Conservation (phyloP, 1,284 basidiomycete genomes). For the Pyrrhoderma noxium region DNA sequence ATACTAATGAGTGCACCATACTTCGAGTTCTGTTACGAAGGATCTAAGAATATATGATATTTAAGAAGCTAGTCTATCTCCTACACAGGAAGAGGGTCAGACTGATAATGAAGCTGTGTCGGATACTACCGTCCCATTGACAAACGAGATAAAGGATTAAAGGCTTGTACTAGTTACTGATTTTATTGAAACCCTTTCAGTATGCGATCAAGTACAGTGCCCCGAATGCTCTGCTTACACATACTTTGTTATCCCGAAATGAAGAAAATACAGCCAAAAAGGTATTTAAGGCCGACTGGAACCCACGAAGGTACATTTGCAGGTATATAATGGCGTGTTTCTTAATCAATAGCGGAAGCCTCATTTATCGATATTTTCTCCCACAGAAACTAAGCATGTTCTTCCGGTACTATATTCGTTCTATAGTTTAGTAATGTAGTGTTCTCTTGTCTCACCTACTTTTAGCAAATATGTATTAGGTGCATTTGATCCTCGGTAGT, state of each 20-base stretch:
- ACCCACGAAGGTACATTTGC: slow-evolving; percentile 87
- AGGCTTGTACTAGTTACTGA: slow-evolving; percentile 36
- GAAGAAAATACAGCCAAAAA: slow-evolving; percentile 55
- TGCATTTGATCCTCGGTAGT: slow-evolving; percentile 21
- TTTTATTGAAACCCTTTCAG: slow-evolving; percentile 45
- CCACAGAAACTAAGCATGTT: slow-evolving; percentile 62
- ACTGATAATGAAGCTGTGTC: background rate
- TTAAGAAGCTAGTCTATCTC: slow-evolving; percentile 2
- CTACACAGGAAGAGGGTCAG: background rate
- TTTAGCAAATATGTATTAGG: slow-evolving; percentile 61
- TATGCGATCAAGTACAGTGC: slow-evolving; percentile 82
- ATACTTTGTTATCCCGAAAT: slow-evolving; percentile 75
- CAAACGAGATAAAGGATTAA: slow-evolving; percentile 31
- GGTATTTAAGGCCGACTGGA: slow-evolving; percentile 56
- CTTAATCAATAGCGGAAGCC: too few relatives aligned
- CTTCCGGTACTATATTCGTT: slow-evolving; percentile 79
- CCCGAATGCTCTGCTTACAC: slow-evolving; percentile 74
- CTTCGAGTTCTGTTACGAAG: background rate
- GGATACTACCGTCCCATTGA: slow-evolving; percentile 32
- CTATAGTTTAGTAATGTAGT: slow-evolving; percentile 75
- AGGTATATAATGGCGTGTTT: slow-evolving; percentile 67
- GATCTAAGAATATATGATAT: slow-evolving; percentile 10
- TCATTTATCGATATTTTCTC: too few relatives aligned
- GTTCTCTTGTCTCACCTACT: slow-evolving; percentile 64
- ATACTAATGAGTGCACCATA: background rate